Percentiles rank a stretch among this genome's conserved stretches.
Evolutionary conservation across 495 filamentous ascomycete genomes (phyloP).

Genomic region (Xylona heveae): DNA sequence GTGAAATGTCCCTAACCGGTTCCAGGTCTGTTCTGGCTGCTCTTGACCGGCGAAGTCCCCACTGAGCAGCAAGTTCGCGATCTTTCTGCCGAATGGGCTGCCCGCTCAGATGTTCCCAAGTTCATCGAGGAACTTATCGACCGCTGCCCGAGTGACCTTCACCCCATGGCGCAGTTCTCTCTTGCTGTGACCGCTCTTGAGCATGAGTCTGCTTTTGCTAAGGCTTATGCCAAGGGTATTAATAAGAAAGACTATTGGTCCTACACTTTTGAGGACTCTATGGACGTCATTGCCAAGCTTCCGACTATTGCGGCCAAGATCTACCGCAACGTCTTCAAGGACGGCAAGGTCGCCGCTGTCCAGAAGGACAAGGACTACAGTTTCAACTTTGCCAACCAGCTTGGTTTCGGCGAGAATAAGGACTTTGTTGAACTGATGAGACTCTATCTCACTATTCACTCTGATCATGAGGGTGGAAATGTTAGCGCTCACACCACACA

Average conservation of each 20-base stretch:
- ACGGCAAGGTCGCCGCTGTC: constrained; percentile 86
- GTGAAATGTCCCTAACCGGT: constrained; percentile 9
- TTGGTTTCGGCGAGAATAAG: constrained; percentile 83
- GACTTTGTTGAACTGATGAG: constrained; percentile 98
- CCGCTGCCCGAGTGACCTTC: constrained; percentile 92
- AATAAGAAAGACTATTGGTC: constrained; percentile 99
- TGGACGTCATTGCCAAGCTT: constrained; percentile 99
- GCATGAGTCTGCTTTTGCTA: constrained; percentile 91
- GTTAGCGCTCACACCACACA: constrained; percentile 97
- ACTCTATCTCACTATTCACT: constrained; percentile 97
- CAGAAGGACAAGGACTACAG: constrained; percentile 97
- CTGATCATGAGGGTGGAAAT: constrained; percentile 96
- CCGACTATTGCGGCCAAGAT: constrained; percentile 94
- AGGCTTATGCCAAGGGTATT: constrained; percentile 95
- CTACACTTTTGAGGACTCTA: constrained; percentile 98
- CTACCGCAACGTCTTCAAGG: constrained; percentile 99
- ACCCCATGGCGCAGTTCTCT: constrained; percentile 99
- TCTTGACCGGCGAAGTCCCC: constrained; percentile 91
- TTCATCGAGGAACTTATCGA: constrained; percentile 98
- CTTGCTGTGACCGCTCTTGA: constrained; percentile 93
- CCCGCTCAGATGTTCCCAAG: constrained; percentile 85
- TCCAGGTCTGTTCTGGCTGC: constrained; percentile 92
- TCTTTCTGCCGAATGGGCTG: constrained; percentile 95
- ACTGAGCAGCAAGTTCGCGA: constrained; percentile 94
- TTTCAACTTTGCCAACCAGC: constrained; percentile 97